Evolutionary conservation across 352 stramenopile species (phyloP), one percentile per base, ranked within the genome.

Genomic region (Globisporangium okanoganense): DNA sequence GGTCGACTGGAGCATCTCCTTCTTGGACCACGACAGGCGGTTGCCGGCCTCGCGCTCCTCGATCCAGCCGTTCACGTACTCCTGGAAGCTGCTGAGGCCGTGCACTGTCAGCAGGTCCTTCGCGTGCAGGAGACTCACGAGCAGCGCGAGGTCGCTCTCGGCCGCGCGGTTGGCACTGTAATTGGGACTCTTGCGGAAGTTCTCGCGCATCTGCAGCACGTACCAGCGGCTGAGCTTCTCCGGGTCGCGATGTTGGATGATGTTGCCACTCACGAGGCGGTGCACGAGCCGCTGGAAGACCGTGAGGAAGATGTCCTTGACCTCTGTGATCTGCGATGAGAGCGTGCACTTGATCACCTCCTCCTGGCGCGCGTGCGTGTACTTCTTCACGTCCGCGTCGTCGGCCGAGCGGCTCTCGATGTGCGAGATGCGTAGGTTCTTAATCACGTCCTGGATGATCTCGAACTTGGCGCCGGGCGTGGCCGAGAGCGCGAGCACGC

Each of bases 391-490:
- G 58, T 98, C 92, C 1, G 80, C 35, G 75, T 99, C 97, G 43
- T 98, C 90, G 20, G 98, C 96, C 2, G 81, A 95, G 18, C 96
- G 86, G 57, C 93, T 88, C 76, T 99, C 97, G 45, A 99, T 98
- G 66, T 97, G 85, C 20, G 83, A 91, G 59, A 99, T 97, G 14
- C 88, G 81, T 29, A 99, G 72, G 58, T 98, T 98, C 5, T 88
- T 69, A 36, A 99, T 87, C 2, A 99, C 94, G 31, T 97, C 84
- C 71, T 99, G 95, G 52, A 98, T 98, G 22, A 91, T 78, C 38
- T 98, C 91, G 38, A 98, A 97, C 70, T 98, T 97, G 25, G 87
- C 85, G 5, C 98, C 98, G 5, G 98, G 98, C 2, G 98, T 99
- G 4, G 98, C 98, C 38, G 91, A 99, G 12, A 99, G 79, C 31